Percentiles rank a stretch among this genome's conserved stretches.
These are phyloP conservation scores for Botryotinia calthae DNA, from an alignment of 2,329 filamentous ascomycete genomes.

Conservation along the genomic window DNA sequence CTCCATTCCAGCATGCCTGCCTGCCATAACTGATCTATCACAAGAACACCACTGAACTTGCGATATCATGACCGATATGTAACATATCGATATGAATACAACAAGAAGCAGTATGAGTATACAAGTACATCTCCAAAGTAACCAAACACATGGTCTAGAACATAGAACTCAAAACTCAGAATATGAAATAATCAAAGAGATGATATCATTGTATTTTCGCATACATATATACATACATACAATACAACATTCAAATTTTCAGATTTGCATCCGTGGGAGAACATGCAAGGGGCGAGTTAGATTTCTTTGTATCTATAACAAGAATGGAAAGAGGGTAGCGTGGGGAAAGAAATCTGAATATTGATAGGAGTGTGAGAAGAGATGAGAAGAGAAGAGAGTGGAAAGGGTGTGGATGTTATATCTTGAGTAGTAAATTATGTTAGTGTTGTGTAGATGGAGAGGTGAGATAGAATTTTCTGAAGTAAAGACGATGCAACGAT, in stretches of 20 bases:
- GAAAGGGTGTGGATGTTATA: background rate
- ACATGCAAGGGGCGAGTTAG: too few species aligned
- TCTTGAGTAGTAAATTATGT: background rate
- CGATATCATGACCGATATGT: too few species aligned
- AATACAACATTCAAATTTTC: too few species aligned
- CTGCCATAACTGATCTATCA: too few species aligned
- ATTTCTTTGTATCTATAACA: too few species aligned
- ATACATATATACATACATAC: too few species aligned
- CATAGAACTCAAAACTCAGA: background rate
- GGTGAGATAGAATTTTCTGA: background rate
- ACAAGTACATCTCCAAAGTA: too few species aligned
- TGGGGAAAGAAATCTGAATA: background rate
- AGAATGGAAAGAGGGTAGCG: background rate
- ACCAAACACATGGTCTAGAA: background rate
- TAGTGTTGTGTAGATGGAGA: background rate
- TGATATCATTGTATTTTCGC: fast-evolving
- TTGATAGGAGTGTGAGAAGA: background rate
- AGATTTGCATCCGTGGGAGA: background rate
- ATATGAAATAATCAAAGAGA: background rate
- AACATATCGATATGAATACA: too few species aligned
- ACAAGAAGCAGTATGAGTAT: too few species aligned
- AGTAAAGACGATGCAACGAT: background rate
- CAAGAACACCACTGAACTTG: too few species aligned
- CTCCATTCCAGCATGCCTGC: too few species aligned
- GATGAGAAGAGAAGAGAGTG: background rate